phyloP scores from a whole-genome alignment of 2,329 filamentous ascomycete genomes.

The Colletotrichum incanum region DNA sequence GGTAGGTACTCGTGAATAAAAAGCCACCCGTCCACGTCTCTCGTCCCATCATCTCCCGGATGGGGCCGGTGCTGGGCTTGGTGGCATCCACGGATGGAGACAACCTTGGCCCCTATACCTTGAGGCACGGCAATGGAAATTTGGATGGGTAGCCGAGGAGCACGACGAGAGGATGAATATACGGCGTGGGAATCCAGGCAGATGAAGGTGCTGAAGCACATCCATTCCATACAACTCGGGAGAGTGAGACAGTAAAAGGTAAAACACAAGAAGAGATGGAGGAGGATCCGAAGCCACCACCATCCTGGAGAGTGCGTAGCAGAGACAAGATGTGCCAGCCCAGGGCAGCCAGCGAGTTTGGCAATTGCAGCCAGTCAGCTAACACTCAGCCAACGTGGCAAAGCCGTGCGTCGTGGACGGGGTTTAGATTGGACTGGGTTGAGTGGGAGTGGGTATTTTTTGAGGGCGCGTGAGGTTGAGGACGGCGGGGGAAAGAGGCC shows the following conservation, averaged over 20 bases:
- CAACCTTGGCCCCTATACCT: slow-evolving; percentile 15
- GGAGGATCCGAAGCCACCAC: slow-evolving; percentile 24
- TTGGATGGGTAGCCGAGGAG: slow-evolving; percentile 12
- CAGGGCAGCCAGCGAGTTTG: slow-evolving; percentile 18
- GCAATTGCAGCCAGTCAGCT: slow-evolving; percentile 23
- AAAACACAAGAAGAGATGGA: slow-evolving; percentile 8
- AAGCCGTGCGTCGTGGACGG: slow-evolving; percentile 15
- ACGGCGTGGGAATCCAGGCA: slow-evolving; percentile 30
- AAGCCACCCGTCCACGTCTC: slow-evolving; percentile 17
- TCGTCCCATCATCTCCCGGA: slow-evolving; percentile 41
- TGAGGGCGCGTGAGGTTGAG: slow-evolving; percentile 18
- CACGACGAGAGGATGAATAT: neutral
- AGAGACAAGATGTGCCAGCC: slow-evolving; percentile 24
- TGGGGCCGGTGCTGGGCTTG: slow-evolving; percentile 35
- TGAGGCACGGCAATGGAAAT: slow-evolving; percentile 22
- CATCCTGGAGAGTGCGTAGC: slow-evolving; percentile 18
- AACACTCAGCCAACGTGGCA: slow-evolving; percentile 21
- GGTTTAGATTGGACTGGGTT: slow-evolving; percentile 18
- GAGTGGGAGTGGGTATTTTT: neutral
- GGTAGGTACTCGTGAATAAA: neutral
- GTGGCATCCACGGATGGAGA: slow-evolving; percentile 28
- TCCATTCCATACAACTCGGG: slow-evolving; percentile 24
- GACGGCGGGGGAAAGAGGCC: slow-evolving; percentile 5
- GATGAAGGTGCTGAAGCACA: slow-evolving; percentile 30
- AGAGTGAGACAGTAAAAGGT: slow-evolving; percentile 33